Base-by-base conservation (phyloP, 2,329 filamentous ascomycete species). In the Pseudogymnoascus sp. region DNA sequence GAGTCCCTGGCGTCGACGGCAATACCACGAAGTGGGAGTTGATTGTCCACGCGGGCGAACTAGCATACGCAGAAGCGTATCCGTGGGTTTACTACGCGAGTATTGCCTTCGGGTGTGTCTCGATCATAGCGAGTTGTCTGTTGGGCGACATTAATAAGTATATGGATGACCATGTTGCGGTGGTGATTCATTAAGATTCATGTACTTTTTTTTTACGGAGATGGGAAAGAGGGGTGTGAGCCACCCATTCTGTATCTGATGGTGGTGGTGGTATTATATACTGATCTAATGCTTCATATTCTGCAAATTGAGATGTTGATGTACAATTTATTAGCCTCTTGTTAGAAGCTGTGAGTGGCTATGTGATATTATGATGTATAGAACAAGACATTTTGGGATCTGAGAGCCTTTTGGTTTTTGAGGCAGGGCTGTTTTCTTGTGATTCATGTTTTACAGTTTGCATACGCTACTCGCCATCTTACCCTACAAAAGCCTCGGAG, bases 71-170 rank as follows among this genome's bases (percentile, higher is more conserved):
- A 0, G 76, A 81, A 59, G 81, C 80, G 8, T 89, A 88, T 66
- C 80, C 81, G 56, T 86, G 78, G 69, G 84, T 86, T 3, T 89
- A 87, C 70, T 83, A 84, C 71, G 78, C 78, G 26, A 86, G 82
- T 70, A 85, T 88, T 70, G 84, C 80, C 0, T 88, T 88, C 71
- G 86, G 86, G 0, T 77, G 66, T 0, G 70, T 85, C 0, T 79
- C 81, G 4, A 82, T 87, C 59, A 60, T 86, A n/a, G 78, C 84
- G 0, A 80, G 82, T 62, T 76, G 81, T 63, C 84, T 87, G 66
- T 72, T 88, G 70, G 83, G 82, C 1, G 80, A 87, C 68, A 85
- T 88, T 62, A 77, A 75, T 38, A 73, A 79, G 70, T 84, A 82
- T 66, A 83, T 86, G 80, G 80, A 83, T 70, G 80, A 85, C 65